Evolutionary conservation across 345 rosid species (phyloP), one percentile per base, ranked within the genome.

Genomic region (Linum trigynum): DNA sequence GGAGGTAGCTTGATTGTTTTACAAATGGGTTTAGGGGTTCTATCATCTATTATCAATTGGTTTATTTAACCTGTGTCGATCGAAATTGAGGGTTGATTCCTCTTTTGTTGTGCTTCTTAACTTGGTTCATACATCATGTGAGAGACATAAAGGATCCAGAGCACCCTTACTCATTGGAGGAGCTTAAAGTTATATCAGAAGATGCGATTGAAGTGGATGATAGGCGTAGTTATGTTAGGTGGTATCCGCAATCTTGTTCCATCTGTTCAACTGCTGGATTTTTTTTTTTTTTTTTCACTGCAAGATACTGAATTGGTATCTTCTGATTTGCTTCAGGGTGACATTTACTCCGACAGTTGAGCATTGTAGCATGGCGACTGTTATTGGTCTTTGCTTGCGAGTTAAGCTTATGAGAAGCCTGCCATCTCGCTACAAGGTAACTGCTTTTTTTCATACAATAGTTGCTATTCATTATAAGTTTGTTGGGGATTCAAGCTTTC

Each of bases 111-210:
- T 69, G 36, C 61, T 74, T 64, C 85, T 86, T 84, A 66, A 81
- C 71, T 39, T 10, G 32, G 32, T 64, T 84, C 65, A 67, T 77
- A 87, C 60, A 87, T 80, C 94, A 85, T 85, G 80, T 95, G 64
- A 84, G 97, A 81, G 92, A 89, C 77, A 91, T 95, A 63, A 95
- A 88, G 75, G 97, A 91, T 75, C 97, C 97, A 55, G 97, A 95
- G 77, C 95, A 84, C 74, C 99, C 99, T 41, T 83, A 86, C 69
- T 84, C 99, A 57, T 75, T 94, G 71, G 97, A 94, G 77, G 92
- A 94, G 75, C 97, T 94, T n/a, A 94, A 85, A 73, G 99, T 95
- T n/a, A 68, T 95, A 60, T 77, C 92, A 3, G 96, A 95, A 74
- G 97, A 95, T 57, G 95, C 95, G 16, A 75, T 95, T 58, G 96